Conservation (phyloP, 306 rosid genomes). For the Sicyos baderoa region DNA sequence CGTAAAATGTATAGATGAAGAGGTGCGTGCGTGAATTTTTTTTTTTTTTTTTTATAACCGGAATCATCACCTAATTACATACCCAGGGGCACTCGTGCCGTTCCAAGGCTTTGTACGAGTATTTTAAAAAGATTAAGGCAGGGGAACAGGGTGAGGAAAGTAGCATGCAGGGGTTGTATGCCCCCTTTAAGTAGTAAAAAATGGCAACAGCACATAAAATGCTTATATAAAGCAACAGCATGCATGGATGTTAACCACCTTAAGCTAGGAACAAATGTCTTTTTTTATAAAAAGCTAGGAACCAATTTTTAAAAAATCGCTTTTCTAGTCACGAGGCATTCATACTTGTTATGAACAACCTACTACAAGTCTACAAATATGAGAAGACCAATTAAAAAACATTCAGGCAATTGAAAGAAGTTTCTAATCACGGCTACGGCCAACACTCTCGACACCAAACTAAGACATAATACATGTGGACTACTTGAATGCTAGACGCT, state of each 20-base stretch:
- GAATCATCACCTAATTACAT: too few relatives aligned
- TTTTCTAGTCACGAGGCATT: neutral
- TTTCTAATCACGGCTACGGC: neutral
- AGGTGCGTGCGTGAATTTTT: neutral
- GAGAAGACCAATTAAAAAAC: constrained; percentile 12
- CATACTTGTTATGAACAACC: neutral
- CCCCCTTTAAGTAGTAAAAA: neutral
- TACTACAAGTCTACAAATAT: neutral
- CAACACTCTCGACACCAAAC: neutral
- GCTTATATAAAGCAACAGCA: neutral
- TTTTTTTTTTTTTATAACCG: too few relatives aligned
- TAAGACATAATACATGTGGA: neutral
- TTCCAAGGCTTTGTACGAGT: neutral
- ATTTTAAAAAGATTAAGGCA: too few relatives aligned
- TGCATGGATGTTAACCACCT: neutral
- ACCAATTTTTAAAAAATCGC: neutral
- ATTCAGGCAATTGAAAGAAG: neutral
- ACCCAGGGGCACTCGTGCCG: too few relatives aligned
- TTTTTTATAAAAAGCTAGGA: too few relatives aligned
- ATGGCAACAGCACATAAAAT: neutral
- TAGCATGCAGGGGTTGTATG: neutral
- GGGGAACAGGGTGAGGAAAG: neutral
- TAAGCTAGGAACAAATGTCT: neutral
- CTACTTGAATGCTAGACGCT: neutral
- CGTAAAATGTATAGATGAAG: constrained; percentile 7